These are phyloP conservation scores for Russula brevipes DNA, from an alignment of 768 basidiomycete genomes.

Conservation along the genomic window DNA sequence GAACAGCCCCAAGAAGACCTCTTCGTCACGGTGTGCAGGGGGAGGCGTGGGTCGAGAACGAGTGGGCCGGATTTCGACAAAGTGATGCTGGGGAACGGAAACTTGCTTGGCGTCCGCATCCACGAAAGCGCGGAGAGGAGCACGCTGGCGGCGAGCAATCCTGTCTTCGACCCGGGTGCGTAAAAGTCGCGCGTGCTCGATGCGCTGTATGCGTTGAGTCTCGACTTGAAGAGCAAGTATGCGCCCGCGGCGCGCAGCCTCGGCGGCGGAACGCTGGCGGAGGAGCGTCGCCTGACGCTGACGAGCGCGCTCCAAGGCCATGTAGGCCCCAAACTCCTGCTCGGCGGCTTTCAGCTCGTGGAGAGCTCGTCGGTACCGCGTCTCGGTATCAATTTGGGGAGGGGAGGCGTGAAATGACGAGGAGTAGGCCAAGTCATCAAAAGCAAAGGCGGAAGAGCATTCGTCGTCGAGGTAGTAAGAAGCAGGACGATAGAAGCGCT, in stretches of 20 bases:
- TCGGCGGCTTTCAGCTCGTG: constrained; percentile 21
- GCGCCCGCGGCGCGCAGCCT: constrained; percentile 1
- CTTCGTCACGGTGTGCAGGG: not conserved
- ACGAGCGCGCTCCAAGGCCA: constrained; percentile 4
- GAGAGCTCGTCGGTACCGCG: constrained; percentile 21
- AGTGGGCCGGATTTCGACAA: too few relatives aligned
- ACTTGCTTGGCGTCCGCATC: not conserved
- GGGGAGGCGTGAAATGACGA: not conserved
- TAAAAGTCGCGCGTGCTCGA: not conserved
- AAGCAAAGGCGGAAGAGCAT: not conserved
- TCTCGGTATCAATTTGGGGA: not conserved
- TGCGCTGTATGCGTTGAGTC: not conserved
- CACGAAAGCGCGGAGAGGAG: not conserved
- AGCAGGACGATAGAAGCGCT: not conserved
- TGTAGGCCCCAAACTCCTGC: constrained; percentile 13
- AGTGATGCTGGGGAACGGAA: not conserved
- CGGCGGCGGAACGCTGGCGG: constrained; percentile 4
- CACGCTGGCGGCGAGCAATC: not conserved
- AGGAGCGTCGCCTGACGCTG: not conserved
- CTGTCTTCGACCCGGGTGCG: not conserved
- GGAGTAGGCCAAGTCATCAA: not conserved
- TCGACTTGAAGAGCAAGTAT: constrained; percentile 1
- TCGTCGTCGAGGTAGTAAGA: not conserved
- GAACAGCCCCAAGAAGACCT: not conserved
- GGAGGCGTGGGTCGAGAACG: not conserved